Base-by-base conservation (phyloP, 2,329 filamentous ascomycete genomes). In the Aspergillus latus region DNA sequence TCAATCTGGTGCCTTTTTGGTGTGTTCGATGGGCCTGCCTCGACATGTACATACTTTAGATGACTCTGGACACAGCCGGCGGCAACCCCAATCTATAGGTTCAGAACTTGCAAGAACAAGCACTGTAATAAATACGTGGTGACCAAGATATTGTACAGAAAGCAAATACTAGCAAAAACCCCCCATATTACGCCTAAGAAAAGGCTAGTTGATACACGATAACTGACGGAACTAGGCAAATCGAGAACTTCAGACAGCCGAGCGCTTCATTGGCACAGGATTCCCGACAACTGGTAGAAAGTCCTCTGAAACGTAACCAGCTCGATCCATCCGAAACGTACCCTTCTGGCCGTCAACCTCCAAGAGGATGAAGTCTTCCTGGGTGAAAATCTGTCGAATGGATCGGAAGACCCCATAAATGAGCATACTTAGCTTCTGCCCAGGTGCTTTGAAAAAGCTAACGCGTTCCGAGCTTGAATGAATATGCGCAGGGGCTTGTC, bases 341-440 rank as follows among this genome's bases (percentile, higher is more conserved):
- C 68, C 65, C 46, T 68, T 73, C 9, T 68, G 66, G 11, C 71
- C 72, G 26, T 74, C 63, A 47, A 75, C 62, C 39, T 73, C 66
- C 46, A 76, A 45, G 30, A 74, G 65, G 46, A 75, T 72, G 34
- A 76, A 72, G 49, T 74, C 70, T 52, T 77, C 74, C 46, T 71
- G 66, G 0, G 72, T 74, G 55, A 76, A 75, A 9, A 75, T 52
- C 44, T 74, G 71, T 6, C 73, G 70, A 26, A 74, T 59, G 42
- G 69, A 70, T 45, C 66, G 64, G 45, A 76, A 74, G 6, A 68
- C 16, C 42, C 59, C 64, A 63, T 70, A 75, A 1, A 72, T 34
- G 5, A 62, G 36, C 32, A 64, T 63, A 51, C 66, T 76, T 13
- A 69, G 52, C 26, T 59, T 66, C 51, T 67, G 68, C 7, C 68